phyloP scores from a whole-genome alignment of 1,139 yeast species.

The Debaryomyces fabryi region DNA sequence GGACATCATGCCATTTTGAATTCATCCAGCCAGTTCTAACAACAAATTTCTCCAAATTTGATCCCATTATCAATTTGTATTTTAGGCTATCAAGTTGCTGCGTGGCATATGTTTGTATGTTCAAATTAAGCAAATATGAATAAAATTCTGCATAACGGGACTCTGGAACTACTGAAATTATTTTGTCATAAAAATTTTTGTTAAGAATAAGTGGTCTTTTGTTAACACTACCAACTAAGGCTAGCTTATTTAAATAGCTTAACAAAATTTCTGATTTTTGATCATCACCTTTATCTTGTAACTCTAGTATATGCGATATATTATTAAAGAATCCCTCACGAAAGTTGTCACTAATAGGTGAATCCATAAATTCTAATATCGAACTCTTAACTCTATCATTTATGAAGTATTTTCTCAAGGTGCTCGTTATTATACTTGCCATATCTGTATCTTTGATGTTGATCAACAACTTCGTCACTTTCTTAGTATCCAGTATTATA shows the following conservation, averaged over 20 bases:
- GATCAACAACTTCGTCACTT: slow-evolving; percentile 24
- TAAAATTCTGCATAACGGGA: slow-evolving; percentile 29
- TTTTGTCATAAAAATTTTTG: slow-evolving; percentile 19
- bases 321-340: slow-evolving; percentile 22
- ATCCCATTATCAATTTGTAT: slow-evolving; percentile 28
- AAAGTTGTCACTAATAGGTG: slow-evolving; percentile 24
- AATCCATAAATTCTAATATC: slow-evolving; percentile 29
- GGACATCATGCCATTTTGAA: slow-evolving; percentile 43
- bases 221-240: slow-evolving; percentile 29
- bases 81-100: slow-evolving; percentile 24
- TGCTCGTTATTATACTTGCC: slow-evolving; percentile 15
- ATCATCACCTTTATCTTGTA: slow-evolving; percentile 15
- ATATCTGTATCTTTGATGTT: slow-evolving; percentile 22
- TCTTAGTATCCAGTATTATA: slow-evolving; percentile 29
- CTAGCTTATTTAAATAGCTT: slow-evolving; percentile 26
- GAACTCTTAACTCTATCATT: slow-evolving; percentile 32
- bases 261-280: slow-evolving; percentile 25
- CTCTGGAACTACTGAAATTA: slow-evolving; percentile 25
- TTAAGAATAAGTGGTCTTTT: slow-evolving; percentile 26
- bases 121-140: slow-evolving; percentile 36
- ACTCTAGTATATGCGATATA: slow-evolving; percentile 23
- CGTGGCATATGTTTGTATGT: slow-evolving; percentile 30
- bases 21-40: slow-evolving; percentile 40
- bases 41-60: slow-evolving; percentile 35
- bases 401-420: slow-evolving; percentile 17